Base-by-base conservation (phyloP, 2,329 filamentous ascomycete genomes). In the Penicillium sp. region DNA sequence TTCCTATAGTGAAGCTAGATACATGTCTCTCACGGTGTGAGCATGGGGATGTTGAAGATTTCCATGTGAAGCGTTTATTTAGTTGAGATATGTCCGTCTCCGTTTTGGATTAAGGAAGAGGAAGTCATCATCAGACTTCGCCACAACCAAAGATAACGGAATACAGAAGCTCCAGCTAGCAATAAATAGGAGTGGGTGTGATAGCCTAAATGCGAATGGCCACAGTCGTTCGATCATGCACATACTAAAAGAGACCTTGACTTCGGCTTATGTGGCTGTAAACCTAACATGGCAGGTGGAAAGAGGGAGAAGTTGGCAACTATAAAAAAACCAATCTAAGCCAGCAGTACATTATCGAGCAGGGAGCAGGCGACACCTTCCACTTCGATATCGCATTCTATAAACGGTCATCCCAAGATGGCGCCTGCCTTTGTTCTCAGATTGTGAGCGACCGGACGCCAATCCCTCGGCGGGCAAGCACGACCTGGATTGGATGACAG, bases 401-500 rank as follows among this genome's bases (percentile, higher is more conserved):
- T 17, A 7, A 49, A 10, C 2, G 1, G 12, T 1, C 2, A 4
- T 35, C 5, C 10, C 31, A 49, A 2, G n/a, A 35, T 35, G 31
- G 15, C 10, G 31, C 31, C 31, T 3, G 15, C 47, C 31, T 49
- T 49, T 14, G 28, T 35, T 20, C 17, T 20, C 15, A 49, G n/a
- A 56, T 57, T 3, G 42, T 37, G 49, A 49, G 28, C 49, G 58
- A 57, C 53, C 53, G 59, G 58, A 25, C 58, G 63, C 62, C 60
- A 67, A 64, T 66, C 56, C 34, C 54, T 47, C 49, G 55, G 43
- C 49, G 54, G 58, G 54, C 52, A 51, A 57, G 48, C 41, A 31
- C 54, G 51, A 60, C 56, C 41, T 63, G 65, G 63, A 68, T 68
- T 66, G 65, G 66, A 63, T 65, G 59, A 63, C 50, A 57, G 58